Evolutionary conservation across 495 filamentous ascomycete genomes (phyloP), one percentile per base, ranked within the genome.

Genomic region (Hyaloscypha hepaticicola): DNA sequence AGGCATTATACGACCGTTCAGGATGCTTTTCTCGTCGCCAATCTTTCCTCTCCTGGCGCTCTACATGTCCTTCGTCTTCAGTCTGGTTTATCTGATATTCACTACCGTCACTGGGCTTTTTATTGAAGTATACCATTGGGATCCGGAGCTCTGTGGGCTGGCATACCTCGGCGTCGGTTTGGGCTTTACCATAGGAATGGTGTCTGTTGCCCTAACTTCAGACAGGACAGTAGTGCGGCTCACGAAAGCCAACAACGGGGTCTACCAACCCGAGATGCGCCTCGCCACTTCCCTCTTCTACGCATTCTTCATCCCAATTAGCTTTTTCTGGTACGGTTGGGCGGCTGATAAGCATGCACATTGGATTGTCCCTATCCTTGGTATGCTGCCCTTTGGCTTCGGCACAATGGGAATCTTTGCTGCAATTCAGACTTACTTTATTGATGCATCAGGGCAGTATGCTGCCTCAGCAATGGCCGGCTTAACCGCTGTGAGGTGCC

Each of bases 11-110:
- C 75, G 81, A 0, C 84, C 84, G 0, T 55, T 76, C 2, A 81
- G 78, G 66, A 73, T 85, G 70, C 72, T 86, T 7, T 50, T 78
- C 19, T 75, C 74, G 61, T 84, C 72, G 61, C 83, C 87, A 12
- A 87, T 91, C 61, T 83, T 85, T 55, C 78, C 86, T 65, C 71
- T 87, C 28, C 80, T 88, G 21, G 86, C 84, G 14, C 64, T 90
- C 6, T 93, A 93, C 72, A 84, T 92, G 75, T 85, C 88, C 55
- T 83, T 91, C 65, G 77, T 87, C 9, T 92, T 91, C 69, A 87
- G 89, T n/a, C 87, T 90, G 26, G 74, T 93, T 19, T 95, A 94
- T 74, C 85, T 95, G 66, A 80, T 94, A 57, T 88, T 90, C 77
- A 87, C 86, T 29, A 88, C 87, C 26, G 84, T 90, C 73, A 82